Conservation (phyloP, 805 yeast genomes). For the Kuraishia borneana region DNA sequence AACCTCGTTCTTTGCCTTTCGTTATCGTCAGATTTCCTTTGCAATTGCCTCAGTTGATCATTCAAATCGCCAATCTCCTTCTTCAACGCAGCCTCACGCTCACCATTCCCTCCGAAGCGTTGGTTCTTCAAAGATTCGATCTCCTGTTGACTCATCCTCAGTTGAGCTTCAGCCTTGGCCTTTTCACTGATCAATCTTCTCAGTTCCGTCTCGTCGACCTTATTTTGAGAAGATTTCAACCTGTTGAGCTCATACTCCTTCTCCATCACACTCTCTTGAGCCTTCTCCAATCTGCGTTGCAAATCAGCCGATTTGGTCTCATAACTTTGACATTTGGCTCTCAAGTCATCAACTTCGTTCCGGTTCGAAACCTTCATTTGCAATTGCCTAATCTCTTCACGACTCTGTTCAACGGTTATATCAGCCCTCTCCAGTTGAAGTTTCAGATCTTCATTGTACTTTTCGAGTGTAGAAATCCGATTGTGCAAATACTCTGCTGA, state of each 20-base stretch:
- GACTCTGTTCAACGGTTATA: too few species aligned
- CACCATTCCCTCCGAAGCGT: too few species aligned
- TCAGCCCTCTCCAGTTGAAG: too few species aligned
- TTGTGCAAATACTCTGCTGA: too few species aligned
- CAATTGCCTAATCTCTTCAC: too few species aligned
- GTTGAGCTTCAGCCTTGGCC: slow-evolving; percentile 5
- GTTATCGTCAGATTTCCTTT: slow-evolving; percentile 1
- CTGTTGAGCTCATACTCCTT: neutral
- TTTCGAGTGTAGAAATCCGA: too few species aligned
- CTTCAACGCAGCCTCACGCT: slow-evolving; percentile 7
- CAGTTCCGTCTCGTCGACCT: slow-evolving; percentile 3
- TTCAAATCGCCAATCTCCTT: slow-evolving; percentile 5
- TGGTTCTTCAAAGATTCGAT: slow-evolving; percentile 15
- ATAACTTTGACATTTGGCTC: too few species aligned
- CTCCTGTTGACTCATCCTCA: slow-evolving; percentile 5
- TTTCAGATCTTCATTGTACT: too few species aligned
- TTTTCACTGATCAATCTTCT: slow-evolving; percentile 7
- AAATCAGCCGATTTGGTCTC: too few species aligned
- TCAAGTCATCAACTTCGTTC: too few species aligned
- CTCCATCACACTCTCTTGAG: neutral
- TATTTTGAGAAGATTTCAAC: neutral
- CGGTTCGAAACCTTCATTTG: too few species aligned
- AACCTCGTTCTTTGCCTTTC: slow-evolving; percentile 2
- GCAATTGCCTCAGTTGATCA: slow-evolving; percentile 9
- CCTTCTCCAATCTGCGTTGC: neutral